Percentiles rank a stretch among this genome's conserved stretches.
These are phyloP conservation scores for Gremmenia infestans DNA, from an alignment of 2,329 filamentous ascomycete genomes.

Conservation along the genomic window DNA sequence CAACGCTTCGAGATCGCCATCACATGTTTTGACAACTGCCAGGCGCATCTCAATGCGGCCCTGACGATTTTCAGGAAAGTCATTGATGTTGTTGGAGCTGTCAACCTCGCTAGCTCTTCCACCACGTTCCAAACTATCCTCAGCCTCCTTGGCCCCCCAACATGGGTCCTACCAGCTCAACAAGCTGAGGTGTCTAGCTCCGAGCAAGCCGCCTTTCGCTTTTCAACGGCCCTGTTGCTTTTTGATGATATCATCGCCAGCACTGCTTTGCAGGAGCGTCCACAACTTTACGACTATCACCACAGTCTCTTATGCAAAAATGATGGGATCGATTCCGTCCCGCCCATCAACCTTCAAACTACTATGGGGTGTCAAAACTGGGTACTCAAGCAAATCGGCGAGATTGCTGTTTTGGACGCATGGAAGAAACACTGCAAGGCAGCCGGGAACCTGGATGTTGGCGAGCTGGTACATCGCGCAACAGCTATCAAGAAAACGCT, in stretches of 20 bases:
- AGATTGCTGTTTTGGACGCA: conserved; percentile 46
- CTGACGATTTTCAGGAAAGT: conserved; percentile 38
- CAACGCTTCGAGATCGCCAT: conserved; percentile 48
- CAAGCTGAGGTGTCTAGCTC: conserved; percentile 30
- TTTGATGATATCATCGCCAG: conserved; percentile 45
- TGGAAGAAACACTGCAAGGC: conserved; percentile 50
- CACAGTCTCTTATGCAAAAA: conserved; percentile 32
- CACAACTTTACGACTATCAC: conserved; percentile 40
- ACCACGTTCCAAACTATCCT: background rate
- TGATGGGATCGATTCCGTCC: background rate
- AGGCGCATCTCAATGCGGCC: conserved; percentile 45
- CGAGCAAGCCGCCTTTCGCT: conserved; percentile 44
- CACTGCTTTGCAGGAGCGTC: conserved; percentile 39
- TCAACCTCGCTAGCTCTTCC: no score
- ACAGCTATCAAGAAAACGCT: conserved; percentile 32
- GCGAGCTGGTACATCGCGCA: conserved; percentile 41
- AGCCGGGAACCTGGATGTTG: conserved; percentile 37
- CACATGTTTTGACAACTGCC: conserved; percentile 42
- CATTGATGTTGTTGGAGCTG: background rate
- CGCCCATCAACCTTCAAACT: conserved; percentile 39
- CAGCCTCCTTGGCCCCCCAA: background rate
- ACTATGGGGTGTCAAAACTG: conserved; percentile 53
- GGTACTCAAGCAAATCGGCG: conserved; percentile 46
- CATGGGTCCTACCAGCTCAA: background rate
- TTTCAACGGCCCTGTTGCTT: conserved; percentile 45